Evolutionary conservation across 257 asterid genomes (phyloP), one percentile per base, ranked within the genome.

Genomic region (Solanum infundibuliforme): DNA sequence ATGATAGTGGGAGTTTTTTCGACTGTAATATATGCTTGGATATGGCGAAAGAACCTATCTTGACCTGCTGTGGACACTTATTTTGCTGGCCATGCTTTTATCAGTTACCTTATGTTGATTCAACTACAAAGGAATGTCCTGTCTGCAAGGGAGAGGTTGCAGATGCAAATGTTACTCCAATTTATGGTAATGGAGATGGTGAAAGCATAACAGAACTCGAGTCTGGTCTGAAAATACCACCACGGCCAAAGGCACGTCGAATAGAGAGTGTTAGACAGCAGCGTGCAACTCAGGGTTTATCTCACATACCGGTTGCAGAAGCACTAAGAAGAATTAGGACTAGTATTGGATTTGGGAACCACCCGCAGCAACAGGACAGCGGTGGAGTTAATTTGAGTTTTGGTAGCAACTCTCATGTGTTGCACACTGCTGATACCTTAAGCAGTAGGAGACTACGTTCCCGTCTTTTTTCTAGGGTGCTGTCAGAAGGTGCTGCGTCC

Each of bases 401-500:
- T 21, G 90, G 85, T 6, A 4, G 90, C 20, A 91, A 85, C 48
- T 66, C 89, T 74, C 90, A 74, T 79, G 91, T 83, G 55, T 89
- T 88, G 58, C 91, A 83, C 39, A 94, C 84, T 86, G 88, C 82
- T 48, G 94, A 91, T 34, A 41, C 87, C 11, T 87, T 35, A 86
- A 90, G 88, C n/a, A 89, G 92, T 41, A 91, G 88, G 10, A 93
- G 90, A 23, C 84, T 84, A 20, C 94, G 94, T 89, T 88, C 95
- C 87, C 96, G 92, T 87, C 95, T 89, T 89, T 92, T 92, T 86
- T 92, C 98, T 7, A 94, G 97, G 88, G 94, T 93, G 5, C 87
- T 94, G 74, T 91, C 98, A 20, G 98, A 96, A 88, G 94, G 94
- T 86, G 93, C 95, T 73, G 94, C 98, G 58, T 95, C 98, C 11